phyloP scores from a whole-genome alignment of 2,329 filamentous ascomycete species.

The Calonectria multiphialidica region DNA sequence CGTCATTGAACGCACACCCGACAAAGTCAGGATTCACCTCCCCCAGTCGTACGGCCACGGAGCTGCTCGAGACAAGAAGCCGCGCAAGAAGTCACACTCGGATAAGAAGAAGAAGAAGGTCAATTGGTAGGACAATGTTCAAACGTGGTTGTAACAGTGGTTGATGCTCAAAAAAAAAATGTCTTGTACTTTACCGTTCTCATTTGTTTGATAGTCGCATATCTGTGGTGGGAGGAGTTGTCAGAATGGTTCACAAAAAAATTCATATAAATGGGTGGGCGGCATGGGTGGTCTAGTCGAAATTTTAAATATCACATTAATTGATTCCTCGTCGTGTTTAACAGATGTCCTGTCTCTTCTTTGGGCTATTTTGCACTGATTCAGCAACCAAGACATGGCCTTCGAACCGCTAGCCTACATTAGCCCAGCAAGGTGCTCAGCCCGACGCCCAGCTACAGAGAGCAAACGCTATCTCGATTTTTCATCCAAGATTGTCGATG shows the following conservation, averaged over 20 bases:
- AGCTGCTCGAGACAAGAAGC: constrained; percentile 32
- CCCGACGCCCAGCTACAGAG: neutral
- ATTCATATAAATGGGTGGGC: neutral
- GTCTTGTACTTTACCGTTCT: neutral
- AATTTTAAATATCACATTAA: neutral
- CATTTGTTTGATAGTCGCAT: neutral
- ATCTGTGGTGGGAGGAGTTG: neutral
- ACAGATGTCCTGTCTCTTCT: neutral
- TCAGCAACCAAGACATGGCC: neutral
- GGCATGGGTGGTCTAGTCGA: neutral
- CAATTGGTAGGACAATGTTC: constrained; percentile 34
- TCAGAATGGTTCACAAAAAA: neutral
- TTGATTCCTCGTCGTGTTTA: neutral
- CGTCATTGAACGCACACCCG: neutral
- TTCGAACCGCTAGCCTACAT: neutral
- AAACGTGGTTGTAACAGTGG: constrained; percentile 34
- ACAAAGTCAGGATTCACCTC: constrained; percentile 22
- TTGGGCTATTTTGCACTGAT: neutral
- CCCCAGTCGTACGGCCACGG: constrained; percentile 15
- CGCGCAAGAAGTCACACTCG: constrained; percentile 20
- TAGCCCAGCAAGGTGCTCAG: neutral
- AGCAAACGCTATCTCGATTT: neutral
- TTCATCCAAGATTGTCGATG: neutral
- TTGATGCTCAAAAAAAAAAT: neutral
- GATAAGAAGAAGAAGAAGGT: constrained; percentile 38